Evolutionary conservation across 257 asterid species (phyloP).

Genomic region (Asclepias syriaca): DNA sequence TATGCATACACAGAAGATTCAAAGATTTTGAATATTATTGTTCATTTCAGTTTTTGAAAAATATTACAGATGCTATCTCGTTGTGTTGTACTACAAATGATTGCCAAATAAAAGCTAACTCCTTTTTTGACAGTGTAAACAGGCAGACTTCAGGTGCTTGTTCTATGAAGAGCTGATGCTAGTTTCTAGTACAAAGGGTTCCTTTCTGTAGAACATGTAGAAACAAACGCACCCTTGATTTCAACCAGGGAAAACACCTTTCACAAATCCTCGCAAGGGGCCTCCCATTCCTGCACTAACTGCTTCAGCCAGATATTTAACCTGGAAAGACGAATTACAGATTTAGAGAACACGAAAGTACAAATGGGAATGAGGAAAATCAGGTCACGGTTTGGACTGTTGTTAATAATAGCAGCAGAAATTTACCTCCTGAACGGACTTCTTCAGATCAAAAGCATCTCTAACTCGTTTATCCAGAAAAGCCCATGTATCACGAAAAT

Average conservation of each 20-base stretch:
- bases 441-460: constrained; percentile 80
- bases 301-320: constrained; percentile 73
- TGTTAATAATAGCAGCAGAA: constrained; percentile 2
- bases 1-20: too few species aligned
- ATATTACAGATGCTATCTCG: too few species aligned
- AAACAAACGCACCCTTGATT: not conserved
- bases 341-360: constrained; percentile 13
- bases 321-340: constrained; percentile 42
- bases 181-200: not conserved
- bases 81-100: too few species aligned
- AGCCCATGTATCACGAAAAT: constrained; percentile 78
- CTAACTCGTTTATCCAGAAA: constrained; percentile 71
- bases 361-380: not conserved
- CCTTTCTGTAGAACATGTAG: constrained; percentile 7
- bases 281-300: constrained; percentile 90
- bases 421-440: constrained; percentile 77
- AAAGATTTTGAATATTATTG: too few species aligned
- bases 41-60: too few species aligned
- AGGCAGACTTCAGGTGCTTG: not conserved
- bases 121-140: too few species aligned
- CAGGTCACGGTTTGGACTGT: not conserved
- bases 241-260: constrained; percentile 44
- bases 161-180: not conserved
- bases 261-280: constrained; percentile 57
- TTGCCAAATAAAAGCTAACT: too few species aligned